Base-by-base conservation (phyloP, 768 basidiomycete genomes). In the Boletus patriciae region DNA sequence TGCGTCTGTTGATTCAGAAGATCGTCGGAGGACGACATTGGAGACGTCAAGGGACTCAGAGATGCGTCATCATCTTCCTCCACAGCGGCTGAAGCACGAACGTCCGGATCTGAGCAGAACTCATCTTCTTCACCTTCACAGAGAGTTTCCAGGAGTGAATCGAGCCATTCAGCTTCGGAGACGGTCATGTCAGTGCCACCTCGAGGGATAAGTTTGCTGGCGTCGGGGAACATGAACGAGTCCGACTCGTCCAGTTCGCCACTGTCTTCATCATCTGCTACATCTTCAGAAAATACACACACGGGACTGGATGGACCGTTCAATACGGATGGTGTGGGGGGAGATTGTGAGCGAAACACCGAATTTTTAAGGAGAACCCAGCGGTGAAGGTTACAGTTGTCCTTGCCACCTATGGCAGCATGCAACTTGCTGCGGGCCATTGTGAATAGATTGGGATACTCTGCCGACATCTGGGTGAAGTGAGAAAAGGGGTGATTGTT, bases 301-400 rank as follows among this genome's bases (percentile, higher is more conserved):
- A 56, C 16, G 40, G 67, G 49, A 47, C 52, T 52, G 56, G 65
- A 46, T 50, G 70, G 60, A 53, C 56, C 49, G 46, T 54, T 62
- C 42, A 58, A 60, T 43, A 53, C 38, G 58, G 70, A 62, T 53
- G 75, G 65, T 52, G 77, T 46, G 62, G 71, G 71, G 65, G 74
- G 59, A 61, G 78, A 74, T 50, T 81, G 78, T 59, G 84, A 79
- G 63, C 78, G 79, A 62, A 83, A 73, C 60, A 91, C 80, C 31
- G 88, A 90, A 71, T 92, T 93, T 86, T 92, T 92, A 69, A 92
- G 80, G 55, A 93, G 79, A 50, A 93, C 90, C 88, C 88, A 91
- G 69, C 90, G 88, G 68, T 90, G 88, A 76, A 92, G 81, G 75
- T 84, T 89, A 78, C 81, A 80, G 61, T 74, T 83, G 76, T 88